Conservation (phyloP, 2,329 filamentous ascomycete species). For the Sordariomycetes sp. region DNA sequence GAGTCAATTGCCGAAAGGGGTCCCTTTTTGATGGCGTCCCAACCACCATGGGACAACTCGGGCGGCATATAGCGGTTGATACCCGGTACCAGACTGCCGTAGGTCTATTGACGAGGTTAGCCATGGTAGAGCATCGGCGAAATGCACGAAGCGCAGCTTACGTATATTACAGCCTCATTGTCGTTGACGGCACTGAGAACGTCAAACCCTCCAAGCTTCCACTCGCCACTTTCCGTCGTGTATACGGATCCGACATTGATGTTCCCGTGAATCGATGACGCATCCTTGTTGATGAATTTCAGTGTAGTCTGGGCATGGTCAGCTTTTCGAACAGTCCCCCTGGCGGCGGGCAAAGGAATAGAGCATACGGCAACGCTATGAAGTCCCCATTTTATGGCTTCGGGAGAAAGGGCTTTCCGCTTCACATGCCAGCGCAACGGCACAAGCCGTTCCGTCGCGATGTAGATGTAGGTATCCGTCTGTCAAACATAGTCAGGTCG, state of each 20-base stretch:
- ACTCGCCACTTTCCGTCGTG: slow-evolving; percentile 91
- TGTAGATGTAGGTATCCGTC: slow-evolving; percentile 92
- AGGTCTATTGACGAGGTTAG: slow-evolving; percentile 42
- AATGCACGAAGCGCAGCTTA: slow-evolving; percentile 16
- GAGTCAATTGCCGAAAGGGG: slow-evolving; percentile 75
- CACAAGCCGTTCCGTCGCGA: slow-evolving; percentile 81
- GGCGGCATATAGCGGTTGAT: slow-evolving; percentile 74
- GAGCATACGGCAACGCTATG: slow-evolving; percentile 62
- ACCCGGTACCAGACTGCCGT: slow-evolving; percentile 78
- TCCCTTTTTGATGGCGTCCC: slow-evolving; percentile 77
- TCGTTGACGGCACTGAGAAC: slow-evolving; percentile 91
- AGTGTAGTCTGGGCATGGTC: slow-evolving; percentile 54
- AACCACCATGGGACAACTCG: slow-evolving; percentile 75
- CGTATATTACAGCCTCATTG: slow-evolving; percentile 85
- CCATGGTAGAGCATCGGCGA: slow-evolving; percentile 8
- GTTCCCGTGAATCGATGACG: slow-evolving; percentile 79
- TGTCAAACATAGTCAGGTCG: slow-evolving; percentile 17
- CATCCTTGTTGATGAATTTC: slow-evolving; percentile 93
- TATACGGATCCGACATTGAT: slow-evolving; percentile 79
- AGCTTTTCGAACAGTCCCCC: background rate
- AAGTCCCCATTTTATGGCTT: slow-evolving; percentile 94
- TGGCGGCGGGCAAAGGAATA: background rate
- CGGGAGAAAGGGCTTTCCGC: slow-evolving; percentile 73
- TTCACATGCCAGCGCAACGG: slow-evolving; percentile 85
- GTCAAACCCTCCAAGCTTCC: slow-evolving; percentile 92